Base-by-base conservation (phyloP, 371 early-diverging fungal species). In the Lichtheimia ramosa region DNA sequence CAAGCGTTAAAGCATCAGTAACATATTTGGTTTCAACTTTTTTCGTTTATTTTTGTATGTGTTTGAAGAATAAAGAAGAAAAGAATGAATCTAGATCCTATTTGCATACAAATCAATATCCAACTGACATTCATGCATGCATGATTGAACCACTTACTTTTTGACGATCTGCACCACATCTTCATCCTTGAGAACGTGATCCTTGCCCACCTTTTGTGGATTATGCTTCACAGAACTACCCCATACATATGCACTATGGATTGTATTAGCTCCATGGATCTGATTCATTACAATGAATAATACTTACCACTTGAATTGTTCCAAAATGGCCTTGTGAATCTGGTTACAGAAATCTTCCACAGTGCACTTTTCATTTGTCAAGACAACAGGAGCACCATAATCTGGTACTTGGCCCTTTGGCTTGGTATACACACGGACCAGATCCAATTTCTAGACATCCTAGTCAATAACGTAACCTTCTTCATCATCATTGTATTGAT, bases 101-200 rank as follows among this genome's bases (percentile, higher is more conserved):
- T 34, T 34, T 34, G 10, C 46, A 46, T 46, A 46, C 43, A 46
- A 46, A 10, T 21, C 16, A 50, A 50, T 23, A 50, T 3, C 3
- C 20, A 21, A 25, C 25, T 25, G 25, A 25, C 25, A 25, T 25
- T 3, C 34, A 34, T 27, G 27, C 34, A 34, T 34, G 34, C 0
- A 34, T 34, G 34, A 34, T 10, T 34, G 10, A 10, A 10, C 6
- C 10, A 59, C 62, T 60, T 64, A 64, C 64, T 71, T 64, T 54
- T 68, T 71, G 43, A 96, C 88, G 71, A 99, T 94, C 72, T 98
- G 98, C n/a, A 99, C 99, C 5, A 99, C 99, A 84, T 99, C 99
- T 78, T 98, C 98, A 74, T 99, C 99, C 43, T 82, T 73, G 53
- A 99, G 77, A 15, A 89, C 70, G 71, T 99, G 99, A 61, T 97